Evolutionary conservation across 768 basidiomycete species (phyloP).

Genomic region (Rhizopogon vesiculosus): DNA sequence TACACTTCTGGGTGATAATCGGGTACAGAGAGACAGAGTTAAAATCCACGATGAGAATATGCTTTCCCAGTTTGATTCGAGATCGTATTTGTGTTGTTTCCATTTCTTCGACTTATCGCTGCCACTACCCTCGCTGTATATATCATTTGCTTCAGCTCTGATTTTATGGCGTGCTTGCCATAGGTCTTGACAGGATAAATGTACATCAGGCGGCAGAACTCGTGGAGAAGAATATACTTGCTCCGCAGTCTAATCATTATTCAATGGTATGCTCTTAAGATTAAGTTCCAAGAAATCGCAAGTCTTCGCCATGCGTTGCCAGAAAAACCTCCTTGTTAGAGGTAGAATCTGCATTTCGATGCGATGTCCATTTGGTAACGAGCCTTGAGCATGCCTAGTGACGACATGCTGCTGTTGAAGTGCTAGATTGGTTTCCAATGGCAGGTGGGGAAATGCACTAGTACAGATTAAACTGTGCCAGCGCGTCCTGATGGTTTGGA

Average conservation of each 20-base stretch:
- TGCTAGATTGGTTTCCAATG: conserved; percentile 30
- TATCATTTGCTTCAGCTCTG: conserved; percentile 52
- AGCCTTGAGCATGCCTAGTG: conserved; percentile 80
- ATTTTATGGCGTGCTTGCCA: conserved; percentile 63
- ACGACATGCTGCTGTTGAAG: conserved; percentile 77
- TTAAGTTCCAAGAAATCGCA: background rate
- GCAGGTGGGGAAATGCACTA: too few species aligned
- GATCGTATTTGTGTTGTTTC: conserved; percentile 92
- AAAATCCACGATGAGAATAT: conserved; percentile 99
- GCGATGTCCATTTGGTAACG: conserved; percentile 98
- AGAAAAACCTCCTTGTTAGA: conserved; percentile 89
- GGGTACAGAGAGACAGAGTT: conserved; percentile 86
- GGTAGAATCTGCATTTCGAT: conserved; percentile 91
- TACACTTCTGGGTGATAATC: conserved; percentile 98
- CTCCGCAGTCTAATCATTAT: conserved; percentile 98
- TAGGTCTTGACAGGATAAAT: conserved; percentile 93
- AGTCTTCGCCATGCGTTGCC: conserved; percentile 87
- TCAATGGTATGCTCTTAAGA: conserved; percentile 90
- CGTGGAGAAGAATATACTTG: conserved; percentile 97
- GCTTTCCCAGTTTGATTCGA: conserved; percentile 98
- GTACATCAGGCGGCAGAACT: conserved; percentile 94
- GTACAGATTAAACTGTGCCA: too few species aligned
- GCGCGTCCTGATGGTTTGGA: too few species aligned
- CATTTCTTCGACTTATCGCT: conserved; percentile 48
- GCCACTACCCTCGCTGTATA: conserved; percentile 40